phyloP scores from a whole-genome alignment of 2,329 filamentous ascomycete genomes.

The Xylaria polymorpha region DNA sequence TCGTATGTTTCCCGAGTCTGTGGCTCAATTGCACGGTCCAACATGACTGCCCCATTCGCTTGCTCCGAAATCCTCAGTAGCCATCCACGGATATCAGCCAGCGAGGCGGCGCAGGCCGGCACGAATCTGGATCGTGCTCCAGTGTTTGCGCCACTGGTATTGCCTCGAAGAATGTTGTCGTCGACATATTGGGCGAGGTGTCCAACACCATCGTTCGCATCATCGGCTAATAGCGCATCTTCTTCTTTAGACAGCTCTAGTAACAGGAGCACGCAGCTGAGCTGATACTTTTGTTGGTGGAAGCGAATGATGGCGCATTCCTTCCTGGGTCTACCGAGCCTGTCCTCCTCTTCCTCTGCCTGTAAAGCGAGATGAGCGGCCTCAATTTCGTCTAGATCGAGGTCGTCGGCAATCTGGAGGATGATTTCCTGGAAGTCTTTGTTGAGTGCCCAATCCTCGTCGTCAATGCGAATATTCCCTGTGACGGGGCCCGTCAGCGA shows the following conservation, averaged over 20 bases:
- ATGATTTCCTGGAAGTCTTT: slow-evolving; percentile 86
- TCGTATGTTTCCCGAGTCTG: slow-evolving; percentile 80
- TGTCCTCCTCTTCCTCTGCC: slow-evolving; percentile 74
- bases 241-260: slow-evolving; percentile 74
- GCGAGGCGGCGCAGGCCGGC: slow-evolving; percentile 77
- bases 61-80: slow-evolving; percentile 81
- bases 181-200: slow-evolving; percentile 67
- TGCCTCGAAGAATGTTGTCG: slow-evolving; percentile 66
- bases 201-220: slow-evolving; percentile 62
- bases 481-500: slow-evolving; percentile 30
- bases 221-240: slow-evolving; percentile 65
- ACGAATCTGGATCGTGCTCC: slow-evolving; percentile 70
- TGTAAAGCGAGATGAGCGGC: slow-evolving; percentile 81
- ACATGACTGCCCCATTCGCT: slow-evolving; percentile 77
- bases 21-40: slow-evolving; percentile 70
- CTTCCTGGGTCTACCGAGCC: slow-evolving; percentile 77
- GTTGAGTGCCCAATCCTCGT: slow-evolving; percentile 83
- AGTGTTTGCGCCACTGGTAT: slow-evolving; percentile 57
- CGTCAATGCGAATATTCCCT: slow-evolving; percentile 82
- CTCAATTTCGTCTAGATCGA: slow-evolving; percentile 90
- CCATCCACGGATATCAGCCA: slow-evolving; percentile 82
- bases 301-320: slow-evolving; percentile 87
- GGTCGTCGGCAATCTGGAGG: slow-evolving; percentile 84
- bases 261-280: slow-evolving; percentile 85
- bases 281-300: slow-evolving; percentile 83